These are phyloP conservation scores for Castanospermum australe DNA, from an alignment of 306 rosid genomes.

Conservation along the genomic window DNA sequence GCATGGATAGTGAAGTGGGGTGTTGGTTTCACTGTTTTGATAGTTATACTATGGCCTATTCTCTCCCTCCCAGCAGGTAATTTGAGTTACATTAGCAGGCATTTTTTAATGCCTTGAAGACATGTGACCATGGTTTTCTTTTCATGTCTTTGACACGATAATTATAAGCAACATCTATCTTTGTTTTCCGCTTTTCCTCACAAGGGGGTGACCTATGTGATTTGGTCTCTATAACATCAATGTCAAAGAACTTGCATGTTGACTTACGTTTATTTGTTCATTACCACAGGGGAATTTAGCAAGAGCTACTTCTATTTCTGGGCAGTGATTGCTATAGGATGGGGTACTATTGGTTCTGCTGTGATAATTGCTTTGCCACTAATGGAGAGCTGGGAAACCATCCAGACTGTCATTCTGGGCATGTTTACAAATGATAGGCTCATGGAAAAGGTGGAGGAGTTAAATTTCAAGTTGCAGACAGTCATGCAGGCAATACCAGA, in stretches of 20 bases:
- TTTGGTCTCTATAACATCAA: neutral
- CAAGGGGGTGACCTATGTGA: neutral
- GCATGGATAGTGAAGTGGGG: constrained; percentile 91
- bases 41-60: constrained; percentile 84
- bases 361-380: constrained; percentile 73
- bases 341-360: constrained; percentile 85
- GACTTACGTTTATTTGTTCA: neutral
- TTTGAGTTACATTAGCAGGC: neutral
- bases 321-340: constrained; percentile 87
- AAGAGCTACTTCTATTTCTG: constrained; percentile 75
- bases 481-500: constrained; percentile 73
- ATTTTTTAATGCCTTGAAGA: neutral
- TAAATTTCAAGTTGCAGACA: constrained; percentile 62
- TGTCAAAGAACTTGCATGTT: neutral
- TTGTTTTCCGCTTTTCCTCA: neutral
- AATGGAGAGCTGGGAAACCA: constrained; percentile 76
- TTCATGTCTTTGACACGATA: neutral
- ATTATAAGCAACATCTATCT: neutral
- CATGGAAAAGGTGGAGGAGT: constrained; percentile 69
- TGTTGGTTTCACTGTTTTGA: constrained; percentile 67
- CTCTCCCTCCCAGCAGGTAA: constrained; percentile 87
- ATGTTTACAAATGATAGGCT: constrained; percentile 84
- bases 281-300: constrained; percentile 63
- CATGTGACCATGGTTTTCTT: neutral
- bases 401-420: constrained; percentile 51